Conservation (phyloP, 495 filamentous ascomycete genomes). For the Xylaria venustula region DNA sequence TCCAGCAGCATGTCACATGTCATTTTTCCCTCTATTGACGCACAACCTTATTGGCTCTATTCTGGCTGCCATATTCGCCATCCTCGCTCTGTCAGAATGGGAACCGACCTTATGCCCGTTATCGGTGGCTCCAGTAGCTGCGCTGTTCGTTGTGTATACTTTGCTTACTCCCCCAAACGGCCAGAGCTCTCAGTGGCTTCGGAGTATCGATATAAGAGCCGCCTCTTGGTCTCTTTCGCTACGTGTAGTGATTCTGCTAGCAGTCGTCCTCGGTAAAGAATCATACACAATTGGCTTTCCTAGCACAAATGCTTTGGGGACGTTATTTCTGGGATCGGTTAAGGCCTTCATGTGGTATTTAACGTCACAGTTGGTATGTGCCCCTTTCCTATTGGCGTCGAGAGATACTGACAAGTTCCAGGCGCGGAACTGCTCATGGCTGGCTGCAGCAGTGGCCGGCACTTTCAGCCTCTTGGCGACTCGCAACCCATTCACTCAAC, state of each 20-base stretch:
- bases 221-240: slow-evolving; percentile 10
- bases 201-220: slow-evolving; percentile 5
- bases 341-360: slow-evolving; percentile 33
- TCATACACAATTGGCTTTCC: not conserved
- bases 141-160: slow-evolving; percentile 14
- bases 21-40: not conserved
- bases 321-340: slow-evolving; percentile 9
- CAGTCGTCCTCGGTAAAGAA: slow-evolving; percentile 3
- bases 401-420: slow-evolving; percentile 10
- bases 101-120: slow-evolving; percentile 10
- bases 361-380: slow-evolving; percentile 24
- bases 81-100: slow-evolving; percentile 13
- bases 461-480: slow-evolving; percentile 27
- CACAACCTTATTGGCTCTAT: not conserved
- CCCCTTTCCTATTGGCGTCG: not conserved
- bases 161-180: slow-evolving; percentile 9
- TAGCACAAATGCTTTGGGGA: not conserved
- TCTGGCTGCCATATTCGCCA: slow-evolving; percentile 9
- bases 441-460: slow-evolving; percentile 16
- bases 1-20: not conserved
- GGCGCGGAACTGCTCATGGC: slow-evolving; percentile 23
- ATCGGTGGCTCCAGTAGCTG: slow-evolving; percentile 13
- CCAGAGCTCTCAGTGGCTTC: not conserved
- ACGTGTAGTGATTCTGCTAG: slow-evolving; percentile 6
- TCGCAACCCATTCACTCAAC: slow-evolving; percentile 21